Base-by-base conservation (phyloP, 306 rosid genomes). In the Cicer yamashitae region DNA sequence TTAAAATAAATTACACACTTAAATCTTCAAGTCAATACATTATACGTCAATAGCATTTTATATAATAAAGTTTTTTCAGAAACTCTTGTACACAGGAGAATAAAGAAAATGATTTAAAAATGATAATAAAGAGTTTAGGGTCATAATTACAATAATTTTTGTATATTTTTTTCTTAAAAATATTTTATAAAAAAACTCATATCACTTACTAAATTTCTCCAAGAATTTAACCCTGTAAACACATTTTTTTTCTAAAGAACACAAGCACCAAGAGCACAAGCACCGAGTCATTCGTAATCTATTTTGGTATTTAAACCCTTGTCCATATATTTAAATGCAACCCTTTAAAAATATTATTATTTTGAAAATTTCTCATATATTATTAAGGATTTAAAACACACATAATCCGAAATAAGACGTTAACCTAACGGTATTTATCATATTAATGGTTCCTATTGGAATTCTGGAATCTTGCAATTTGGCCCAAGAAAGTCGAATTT, bases 371-470 rank as follows among this genome's bases (percentile, higher is more conserved):
- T 48, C 53, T 50, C 20, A 50, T 17, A 50, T n/a, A 50, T 6
- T 17, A 50, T n/a, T 50, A 50, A 50, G 20, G 9, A 50, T 6
- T 50, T n/a, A 50, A n/a, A 50, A 4, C n/a, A n/a, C 18, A 30
- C 0, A 0, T 0, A 30, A 30, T 0, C 3, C 5, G 3, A 0
- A 30, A 3, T 3, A 30, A 30, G 0, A 30, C 0, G 4, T 30
- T 4, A 30, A 30, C 34, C 2, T 30, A 30, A 3, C 5, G 5
- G 4, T 25, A 25, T 25, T 25, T 25, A 0, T 25, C 34, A 25
- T 0, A 25, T 25, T 25, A 3, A 25, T 25, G 4, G 34, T 25
- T 25, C 4, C 3, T 30, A 30, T 30, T 30, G 5, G 5, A 30
- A 30, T 30, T 30, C 4, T 30, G 34, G 5, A 3, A 3, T 18